Evolutionary conservation across 2,329 filamentous ascomycete species (phyloP), one percentile per base, ranked within the genome.

Genomic region (Calonectria hongkongensis): DNA sequence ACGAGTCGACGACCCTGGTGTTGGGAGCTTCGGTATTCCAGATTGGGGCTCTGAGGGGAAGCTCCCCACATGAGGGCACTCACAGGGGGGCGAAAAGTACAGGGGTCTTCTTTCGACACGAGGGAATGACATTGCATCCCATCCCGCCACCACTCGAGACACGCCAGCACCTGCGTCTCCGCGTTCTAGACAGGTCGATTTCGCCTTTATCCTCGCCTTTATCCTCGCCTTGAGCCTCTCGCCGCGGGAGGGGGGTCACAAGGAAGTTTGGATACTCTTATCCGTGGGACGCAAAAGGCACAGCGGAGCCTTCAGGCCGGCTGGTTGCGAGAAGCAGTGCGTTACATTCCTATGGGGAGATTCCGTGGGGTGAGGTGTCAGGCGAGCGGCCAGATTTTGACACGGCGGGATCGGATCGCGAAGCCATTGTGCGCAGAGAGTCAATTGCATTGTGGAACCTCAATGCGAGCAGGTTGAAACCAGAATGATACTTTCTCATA

Each of bases 21-120:
- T 10, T 36, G 33, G 33, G 33, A 36, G 3, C 33, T 36, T 36
- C 33, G 33, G 33, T 9, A 36, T 36, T 36, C 33, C 33, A 36
- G 12, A 36, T 36, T 62, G 36, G 58, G 25, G 39, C 16, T 21
- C n/a, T 51, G 21, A 33, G 39, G 21, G 21, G 36, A 33, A 62
- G 30, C 73, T 75, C 73, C 50, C 75, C 73, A 75, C 75, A 73
- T 71, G 67, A 54, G 33, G 25, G n/a, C 68, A 68, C 50, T 63
- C 54, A 62, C 51, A 63, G 58, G 6, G 36, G 50, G 60, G 60
- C 30, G 28, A 54, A 21, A 28, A 36, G 13, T 43, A 51, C 73
- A 71, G 67, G 73, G 74, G 67, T 74, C 41, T 48, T 66, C 66
- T 9, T 66, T 33, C 64, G 51, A 68, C 64, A 45, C 68, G 58